Evolutionary conservation across 2,329 filamentous ascomycete species (phyloP).

Genomic region (Trichoderma endophyticum): DNA sequence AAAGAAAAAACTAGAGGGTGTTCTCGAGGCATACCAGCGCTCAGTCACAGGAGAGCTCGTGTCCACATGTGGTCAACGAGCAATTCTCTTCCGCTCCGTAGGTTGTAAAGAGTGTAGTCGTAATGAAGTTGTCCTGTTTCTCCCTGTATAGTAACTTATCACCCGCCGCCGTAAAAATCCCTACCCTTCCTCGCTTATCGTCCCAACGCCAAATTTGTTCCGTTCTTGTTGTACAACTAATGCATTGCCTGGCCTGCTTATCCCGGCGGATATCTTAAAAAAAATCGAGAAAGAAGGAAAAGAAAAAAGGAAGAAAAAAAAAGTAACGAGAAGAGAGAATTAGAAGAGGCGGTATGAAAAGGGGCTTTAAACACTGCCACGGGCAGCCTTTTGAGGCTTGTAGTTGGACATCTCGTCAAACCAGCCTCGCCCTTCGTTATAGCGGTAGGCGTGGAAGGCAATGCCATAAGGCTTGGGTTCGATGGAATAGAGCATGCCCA

Average conservation of each 20-base stretch:
- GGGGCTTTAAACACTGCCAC: slow-evolving; percentile 29
- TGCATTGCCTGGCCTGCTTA: slow-evolving; percentile 17
- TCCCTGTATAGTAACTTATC: background rate
- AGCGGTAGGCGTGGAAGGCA: slow-evolving; percentile 92
- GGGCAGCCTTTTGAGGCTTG: slow-evolving; percentile 57
- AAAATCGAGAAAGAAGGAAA: background rate
- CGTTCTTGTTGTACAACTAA: slow-evolving; percentile 15
- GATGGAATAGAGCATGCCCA: slow-evolving; percentile 91
- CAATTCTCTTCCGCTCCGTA: background rate
- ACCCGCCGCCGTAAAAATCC: background rate
- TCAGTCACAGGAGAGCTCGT: background rate
- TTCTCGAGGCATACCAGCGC: background rate
- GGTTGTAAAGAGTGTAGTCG: background rate
- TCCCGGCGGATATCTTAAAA: slow-evolving; percentile 10
- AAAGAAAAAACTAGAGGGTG: background rate
- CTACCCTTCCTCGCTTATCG: background rate
- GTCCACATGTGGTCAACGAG: background rate
- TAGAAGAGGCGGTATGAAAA: background rate
- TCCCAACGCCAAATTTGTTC: slow-evolving; percentile 15
- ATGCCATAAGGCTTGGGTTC: slow-evolving; percentile 98
- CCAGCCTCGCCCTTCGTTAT: slow-evolving; percentile 72
- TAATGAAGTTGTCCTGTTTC: slow-evolving; percentile 3
- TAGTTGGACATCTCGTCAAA: slow-evolving; percentile 88
- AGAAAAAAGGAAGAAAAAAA: background rate
- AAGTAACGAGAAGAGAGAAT: background rate